Evolutionary conservation across 73 alveolate species (phyloP).

Genomic region (Effrenium voratum): DNA sequence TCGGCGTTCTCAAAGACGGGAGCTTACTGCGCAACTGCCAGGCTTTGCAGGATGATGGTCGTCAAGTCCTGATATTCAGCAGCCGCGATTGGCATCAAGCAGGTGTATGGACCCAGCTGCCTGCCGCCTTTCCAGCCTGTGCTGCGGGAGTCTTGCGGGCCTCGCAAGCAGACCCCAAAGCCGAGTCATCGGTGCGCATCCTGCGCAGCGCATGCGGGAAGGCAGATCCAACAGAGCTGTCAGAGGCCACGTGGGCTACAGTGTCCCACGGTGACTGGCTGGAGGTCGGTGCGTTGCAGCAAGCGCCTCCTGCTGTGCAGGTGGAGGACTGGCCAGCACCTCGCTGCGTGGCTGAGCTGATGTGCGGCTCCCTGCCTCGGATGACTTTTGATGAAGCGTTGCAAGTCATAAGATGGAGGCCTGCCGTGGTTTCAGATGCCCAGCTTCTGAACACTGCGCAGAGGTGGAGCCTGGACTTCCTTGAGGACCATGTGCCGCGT

Average conservation of each 20-base stretch:
- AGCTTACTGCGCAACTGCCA: background rate
- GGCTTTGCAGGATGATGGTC: background rate
- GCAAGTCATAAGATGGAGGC: background rate
- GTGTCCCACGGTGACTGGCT: conserved; percentile 27
- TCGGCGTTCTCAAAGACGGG: background rate
- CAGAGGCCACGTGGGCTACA: background rate
- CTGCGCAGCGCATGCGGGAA: background rate
- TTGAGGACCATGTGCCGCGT: conserved; percentile 2
- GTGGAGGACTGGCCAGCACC: conserved; percentile 8
- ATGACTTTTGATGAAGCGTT: background rate
- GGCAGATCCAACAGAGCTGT: background rate
- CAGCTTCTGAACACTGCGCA: background rate
- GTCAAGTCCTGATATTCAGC: background rate
- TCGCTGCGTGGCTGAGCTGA: background rate
- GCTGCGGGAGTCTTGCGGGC: background rate
- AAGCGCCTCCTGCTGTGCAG: too few species aligned
- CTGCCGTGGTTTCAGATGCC: conserved; percentile 16
- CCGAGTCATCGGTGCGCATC: background rate
- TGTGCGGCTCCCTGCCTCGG: background rate
- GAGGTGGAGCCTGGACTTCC: conserved; percentile 72
- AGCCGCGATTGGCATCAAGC: background rate
- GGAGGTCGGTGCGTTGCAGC: background rate
- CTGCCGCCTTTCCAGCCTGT: background rate
- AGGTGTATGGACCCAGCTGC: background rate
- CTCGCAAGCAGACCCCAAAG: background rate